Evolutionary conservation across 495 filamentous ascomycete genomes (phyloP).

Genomic region (Haplographium delicatum): DNA sequence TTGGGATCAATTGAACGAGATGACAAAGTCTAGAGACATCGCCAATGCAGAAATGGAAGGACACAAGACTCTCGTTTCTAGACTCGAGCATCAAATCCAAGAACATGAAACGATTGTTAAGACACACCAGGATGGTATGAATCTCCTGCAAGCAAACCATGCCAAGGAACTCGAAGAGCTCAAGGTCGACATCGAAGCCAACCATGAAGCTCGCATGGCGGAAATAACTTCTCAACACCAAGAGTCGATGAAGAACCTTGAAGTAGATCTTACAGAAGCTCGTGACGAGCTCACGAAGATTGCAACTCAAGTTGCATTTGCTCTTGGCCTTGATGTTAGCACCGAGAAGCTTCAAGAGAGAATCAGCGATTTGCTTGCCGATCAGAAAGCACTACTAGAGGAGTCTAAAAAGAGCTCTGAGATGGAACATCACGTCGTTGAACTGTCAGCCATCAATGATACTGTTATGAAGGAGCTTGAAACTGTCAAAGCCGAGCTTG

Average conservation of each 20-base stretch:
- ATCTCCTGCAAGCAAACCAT: constrained; percentile 39
- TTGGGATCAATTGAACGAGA: constrained; percentile 51
- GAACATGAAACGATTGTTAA: constrained; percentile 46
- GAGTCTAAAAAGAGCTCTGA: constrained; percentile 53
- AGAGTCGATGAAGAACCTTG: constrained; percentile 52
- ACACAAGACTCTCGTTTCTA: constrained; percentile 48
- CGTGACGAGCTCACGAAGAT: constrained; percentile 64
- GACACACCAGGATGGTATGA: constrained; percentile 41
- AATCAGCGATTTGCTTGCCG: constrained; percentile 45
- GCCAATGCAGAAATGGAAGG: constrained; percentile 38
- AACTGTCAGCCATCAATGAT: constrained; percentile 48
- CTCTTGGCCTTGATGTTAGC: constrained; percentile 47
- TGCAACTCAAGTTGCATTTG: constrained; percentile 48
- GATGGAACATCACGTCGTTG: constrained; percentile 41
- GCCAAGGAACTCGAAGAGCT: constrained; percentile 44
- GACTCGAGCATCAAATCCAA: constrained; percentile 53
- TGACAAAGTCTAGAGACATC: constrained; percentile 40
- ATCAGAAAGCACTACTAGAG: constrained; percentile 41
- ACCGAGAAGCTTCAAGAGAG: constrained; percentile 50
- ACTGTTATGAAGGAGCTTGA: constrained; percentile 51
- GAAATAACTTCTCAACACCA: constrained; percentile 51
- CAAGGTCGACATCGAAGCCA: constrained; percentile 36
- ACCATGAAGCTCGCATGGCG: constrained; percentile 28
- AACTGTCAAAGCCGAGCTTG: constrained; percentile 39
- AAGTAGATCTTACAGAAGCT: constrained; percentile 65